Conservation (phyloP, 225 moss, liverwort and hornwort genomes). For the Climacium dendroides region DNA sequence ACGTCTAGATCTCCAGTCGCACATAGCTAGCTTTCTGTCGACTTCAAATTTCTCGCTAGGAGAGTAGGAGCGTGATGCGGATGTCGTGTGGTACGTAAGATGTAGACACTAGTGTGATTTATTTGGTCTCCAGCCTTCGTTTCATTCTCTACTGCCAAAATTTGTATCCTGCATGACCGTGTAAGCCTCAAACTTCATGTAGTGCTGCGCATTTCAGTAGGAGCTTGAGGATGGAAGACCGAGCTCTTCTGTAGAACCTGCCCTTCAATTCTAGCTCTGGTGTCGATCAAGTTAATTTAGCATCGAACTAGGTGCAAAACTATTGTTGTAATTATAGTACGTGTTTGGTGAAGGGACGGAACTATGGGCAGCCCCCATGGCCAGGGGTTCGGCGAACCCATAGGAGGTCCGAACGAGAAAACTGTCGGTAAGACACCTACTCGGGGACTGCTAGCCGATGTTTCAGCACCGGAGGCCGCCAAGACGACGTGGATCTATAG, state of each 20-base stretch:
- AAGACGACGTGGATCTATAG: neutral
- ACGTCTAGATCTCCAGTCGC: neutral
- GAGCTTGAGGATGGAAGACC: neutral
- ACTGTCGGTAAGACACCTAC: neutral
- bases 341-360: neutral
- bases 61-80: neutral
- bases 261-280: neutral
- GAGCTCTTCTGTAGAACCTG: neutral
- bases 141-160: no score
- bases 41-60: neutral
- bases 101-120: neutral
- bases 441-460: neutral
- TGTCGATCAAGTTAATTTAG: neutral
- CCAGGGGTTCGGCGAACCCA: neutral
- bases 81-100: neutral
- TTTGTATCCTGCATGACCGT: neutral
- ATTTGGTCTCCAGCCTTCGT: neutral
- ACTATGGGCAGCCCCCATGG: neutral
- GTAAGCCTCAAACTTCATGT: neutral
- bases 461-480: neutral
- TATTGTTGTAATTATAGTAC: neutral
- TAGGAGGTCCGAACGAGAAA: neutral
- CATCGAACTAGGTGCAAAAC: neutral
- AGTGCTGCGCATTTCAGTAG: neutral
- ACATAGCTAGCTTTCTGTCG: neutral